phyloP scores from a whole-genome alignment of 257 asterid genomes.

The Thymus quinquecostatus region DNA sequence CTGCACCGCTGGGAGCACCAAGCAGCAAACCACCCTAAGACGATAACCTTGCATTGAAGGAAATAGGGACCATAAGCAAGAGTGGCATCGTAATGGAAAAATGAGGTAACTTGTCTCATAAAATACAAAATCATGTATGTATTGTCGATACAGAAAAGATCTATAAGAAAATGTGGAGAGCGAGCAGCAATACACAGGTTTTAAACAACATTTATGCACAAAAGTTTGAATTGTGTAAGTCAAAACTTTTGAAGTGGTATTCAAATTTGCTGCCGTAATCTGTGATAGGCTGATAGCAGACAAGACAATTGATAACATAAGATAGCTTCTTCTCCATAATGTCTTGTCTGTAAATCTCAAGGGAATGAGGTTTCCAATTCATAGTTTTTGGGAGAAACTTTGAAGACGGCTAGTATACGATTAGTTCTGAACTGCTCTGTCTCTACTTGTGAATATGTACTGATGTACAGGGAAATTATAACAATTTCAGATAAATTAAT shows the following conservation, averaged over 20 bases:
- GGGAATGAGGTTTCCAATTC: neutral
- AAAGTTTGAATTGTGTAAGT: slow-evolving; percentile 2
- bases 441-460: slow-evolving; percentile 8
- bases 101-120: neutral
- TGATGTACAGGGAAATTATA: neutral
- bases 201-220: slow-evolving; percentile 14
- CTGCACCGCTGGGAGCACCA: slow-evolving; percentile 95
- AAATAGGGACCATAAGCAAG: slow-evolving; percentile 33
- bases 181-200: neutral
- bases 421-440: neutral
- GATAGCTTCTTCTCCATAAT: slow-evolving; percentile 15
- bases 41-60: slow-evolving; percentile 72
- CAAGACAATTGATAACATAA: neutral
- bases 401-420: neutral
- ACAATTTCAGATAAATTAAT: slow-evolving; percentile 1
- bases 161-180: slow-evolving; percentile 4
- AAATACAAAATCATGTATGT: neutral
- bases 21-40: slow-evolving; percentile 90
- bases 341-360: slow-evolving; percentile 5
- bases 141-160: neutral
- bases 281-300: neutral
- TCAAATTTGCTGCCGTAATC: slow-evolving; percentile 2
- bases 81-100: slow-evolving; percentile 17
- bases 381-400: slow-evolving; percentile 12
- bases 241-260: neutral